Evolutionary conservation across 768 basidiomycete genomes (phyloP).

Genomic region (Rhodosporidiobolus sp.): DNA sequence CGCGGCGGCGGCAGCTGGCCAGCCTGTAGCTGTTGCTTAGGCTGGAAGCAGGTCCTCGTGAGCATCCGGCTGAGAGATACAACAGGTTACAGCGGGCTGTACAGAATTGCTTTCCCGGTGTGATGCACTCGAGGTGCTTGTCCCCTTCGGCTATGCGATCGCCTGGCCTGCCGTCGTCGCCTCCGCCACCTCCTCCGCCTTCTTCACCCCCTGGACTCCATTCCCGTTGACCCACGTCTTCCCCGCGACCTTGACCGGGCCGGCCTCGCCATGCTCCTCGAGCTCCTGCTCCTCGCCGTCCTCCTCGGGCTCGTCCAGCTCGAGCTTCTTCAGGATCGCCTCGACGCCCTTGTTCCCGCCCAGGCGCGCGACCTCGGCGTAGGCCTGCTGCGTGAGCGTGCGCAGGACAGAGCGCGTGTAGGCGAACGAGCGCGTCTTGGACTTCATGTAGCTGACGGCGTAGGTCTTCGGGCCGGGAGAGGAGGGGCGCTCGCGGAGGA

Average conservation of each 20-base stretch:
- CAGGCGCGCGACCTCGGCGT: slow-evolving; percentile 64
- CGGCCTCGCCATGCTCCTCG: not conserved
- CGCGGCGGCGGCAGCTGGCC: not conserved
- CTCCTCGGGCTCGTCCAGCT: slow-evolving; percentile 15
- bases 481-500: slow-evolving; percentile 80
- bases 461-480: slow-evolving; percentile 76
- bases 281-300: slow-evolving; percentile 4
- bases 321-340: slow-evolving; percentile 37
- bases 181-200: too few species aligned
- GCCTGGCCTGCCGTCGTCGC: too few species aligned
- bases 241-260: not conserved
- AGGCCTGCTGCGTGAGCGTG: slow-evolving; percentile 65
- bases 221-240: slow-evolving; percentile 5
- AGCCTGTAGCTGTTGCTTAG: not conserved
- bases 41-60: too few species aligned
- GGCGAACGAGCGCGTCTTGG: slow-evolving; percentile 76
- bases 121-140: too few species aligned
- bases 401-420: slow-evolving; percentile 73
- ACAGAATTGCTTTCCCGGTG: too few species aligned
- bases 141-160: too few species aligned
- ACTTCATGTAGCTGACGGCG: slow-evolving; percentile 71
- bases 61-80: too few species aligned
- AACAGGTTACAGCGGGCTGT: too few species aligned
- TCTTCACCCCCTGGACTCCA: not conserved
- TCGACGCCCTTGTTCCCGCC: slow-evolving; percentile 63